Percentiles rank a stretch among this genome's conserved stretches.
Conservation (phyloP, 176 grass and related monocot species). For the Dendrocalamus sinicus region DNA sequence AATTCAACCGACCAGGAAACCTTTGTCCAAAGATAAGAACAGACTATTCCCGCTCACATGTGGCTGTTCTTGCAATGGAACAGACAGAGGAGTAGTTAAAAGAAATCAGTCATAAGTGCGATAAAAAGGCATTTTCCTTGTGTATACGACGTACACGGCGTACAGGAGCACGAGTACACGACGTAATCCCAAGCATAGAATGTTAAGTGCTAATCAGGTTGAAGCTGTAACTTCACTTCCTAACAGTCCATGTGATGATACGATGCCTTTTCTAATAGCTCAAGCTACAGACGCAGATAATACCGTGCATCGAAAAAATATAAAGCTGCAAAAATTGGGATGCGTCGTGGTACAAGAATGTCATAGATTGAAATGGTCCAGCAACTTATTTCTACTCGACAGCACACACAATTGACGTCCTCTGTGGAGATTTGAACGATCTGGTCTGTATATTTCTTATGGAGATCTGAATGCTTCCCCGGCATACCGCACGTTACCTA, state of each 20-base stretch:
- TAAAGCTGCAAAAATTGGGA: constrained; percentile 37
- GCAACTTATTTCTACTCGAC: constrained; percentile 55
- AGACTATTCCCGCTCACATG: no score
- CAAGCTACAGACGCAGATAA: not conserved
- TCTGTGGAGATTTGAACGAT: constrained; percentile 34
- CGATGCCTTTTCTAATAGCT: not conserved
- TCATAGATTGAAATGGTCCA: not conserved
- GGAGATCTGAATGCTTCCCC: constrained; percentile 89
- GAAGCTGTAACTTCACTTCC: not conserved
- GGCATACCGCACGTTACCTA: constrained; percentile 79
- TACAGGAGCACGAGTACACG: no score
- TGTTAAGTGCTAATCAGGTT: not conserved
- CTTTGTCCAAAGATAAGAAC: no score
- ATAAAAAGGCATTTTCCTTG: no score
- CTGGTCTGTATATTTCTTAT: constrained; percentile 18
- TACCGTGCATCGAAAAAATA: not conserved
- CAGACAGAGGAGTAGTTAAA: no score
- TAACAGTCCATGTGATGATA: not conserved
- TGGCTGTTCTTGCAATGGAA: no score
- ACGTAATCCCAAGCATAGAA: no score
- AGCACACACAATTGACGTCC: not conserved
- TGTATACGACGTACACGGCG: no score
- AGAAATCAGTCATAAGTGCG: no score
- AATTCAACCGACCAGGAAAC: no score
- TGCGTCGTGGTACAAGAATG: constrained; percentile 25